Base-by-base conservation (phyloP, 2,329 filamentous ascomycete genomes). In the Aaosphaeria pasadenensis region DNA sequence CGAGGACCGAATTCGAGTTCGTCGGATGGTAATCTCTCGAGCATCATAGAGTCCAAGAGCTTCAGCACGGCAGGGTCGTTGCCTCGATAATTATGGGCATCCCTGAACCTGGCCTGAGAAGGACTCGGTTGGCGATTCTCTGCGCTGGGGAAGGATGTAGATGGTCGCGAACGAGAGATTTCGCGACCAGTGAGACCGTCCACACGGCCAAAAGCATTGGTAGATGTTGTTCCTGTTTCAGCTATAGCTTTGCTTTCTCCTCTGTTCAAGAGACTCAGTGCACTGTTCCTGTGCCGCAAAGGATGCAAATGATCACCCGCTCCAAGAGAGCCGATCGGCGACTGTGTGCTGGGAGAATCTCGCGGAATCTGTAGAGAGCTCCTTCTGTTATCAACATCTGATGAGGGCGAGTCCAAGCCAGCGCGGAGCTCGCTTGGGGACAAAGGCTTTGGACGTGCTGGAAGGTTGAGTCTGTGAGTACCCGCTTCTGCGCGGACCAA, bases 41-140 rank as follows among this genome's bases (percentile, higher is more conserved):
- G 78, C 62, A 92, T 96, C 74, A 97, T 91, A 5, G 87, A 84
- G 64, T 96, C 89, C 4, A 99, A 67, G n/a, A 86, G 71, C 49
- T 76, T 81, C 43, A 86, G 65, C 5, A 86, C 77, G 4, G 76
- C 79, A 1, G 82, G 82, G 54, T 86, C 82, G 50, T 88, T 91
- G 1, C 94, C 94, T 40, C 83, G 80, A 64, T 99, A 97, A 3
- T 88, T 90, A 71, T 97, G 92, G 38, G 84, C 85, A 3, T 82
- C 79, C 49, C 78, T 80, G 52, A 82, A 81, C 36, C 77, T 78
- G 11, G 73, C 69, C 4, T 66, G 68, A 4, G 71, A 57, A 30
- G 67, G 58, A 44, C 58, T 62, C 41, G 53, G 53, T 2, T 56
- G 57, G 13, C 67, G 64, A 7, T 67, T 60, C 11, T 68, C 63